These are phyloP conservation scores for Clavispora phyllophila DNA, from an alignment of 805 yeast genomes.

Conservation along the genomic window DNA sequence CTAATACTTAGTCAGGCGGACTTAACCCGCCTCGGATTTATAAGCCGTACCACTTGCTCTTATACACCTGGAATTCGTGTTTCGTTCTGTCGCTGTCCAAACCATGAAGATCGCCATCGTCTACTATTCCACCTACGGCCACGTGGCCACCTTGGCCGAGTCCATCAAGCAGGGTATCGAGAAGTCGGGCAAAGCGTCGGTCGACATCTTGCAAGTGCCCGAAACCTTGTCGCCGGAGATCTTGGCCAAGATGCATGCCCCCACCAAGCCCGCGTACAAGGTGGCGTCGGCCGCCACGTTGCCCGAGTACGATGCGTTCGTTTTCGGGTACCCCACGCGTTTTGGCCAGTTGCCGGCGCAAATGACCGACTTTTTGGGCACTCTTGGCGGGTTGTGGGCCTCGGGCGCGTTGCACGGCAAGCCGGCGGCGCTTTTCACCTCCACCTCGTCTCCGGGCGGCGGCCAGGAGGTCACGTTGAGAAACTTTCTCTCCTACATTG, in stretches of 20 bases:
- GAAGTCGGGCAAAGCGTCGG: constrained; percentile 25
- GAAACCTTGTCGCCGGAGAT: constrained; percentile 68
- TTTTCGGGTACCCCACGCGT: constrained; percentile 85
- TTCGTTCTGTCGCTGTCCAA: too few relatives aligned
- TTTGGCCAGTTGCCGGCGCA: constrained; percentile 80
- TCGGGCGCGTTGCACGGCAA: constrained; percentile 67
- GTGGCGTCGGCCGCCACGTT: constrained; percentile 57
- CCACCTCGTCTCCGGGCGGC: constrained; percentile 75
- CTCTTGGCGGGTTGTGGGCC: constrained; percentile 79
- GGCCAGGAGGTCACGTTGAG: constrained; percentile 74
- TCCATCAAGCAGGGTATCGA: constrained; percentile 13
- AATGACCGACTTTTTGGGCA: constrained; percentile 70
- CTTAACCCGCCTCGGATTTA: too few relatives aligned
- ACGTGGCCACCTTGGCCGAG: constrained; percentile 14
- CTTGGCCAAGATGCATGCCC: constrained; percentile 62
- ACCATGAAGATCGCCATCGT: constrained; percentile 15
- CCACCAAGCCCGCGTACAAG: constrained; percentile 56
- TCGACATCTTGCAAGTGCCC: constrained; percentile 71
- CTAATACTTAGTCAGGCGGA: too few relatives aligned
- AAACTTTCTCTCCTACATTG: constrained; percentile 57
- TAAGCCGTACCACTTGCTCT: too few relatives aligned
- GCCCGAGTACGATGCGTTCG: constrained; percentile 65
- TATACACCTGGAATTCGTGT: too few relatives aligned
- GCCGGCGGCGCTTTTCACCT: constrained; percentile 66
- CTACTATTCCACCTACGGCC: constrained; percentile 17